These are phyloP conservation scores for Hagleromyces aurorensis DNA, from an alignment of 805 yeast species.

Conservation along the genomic window DNA sequence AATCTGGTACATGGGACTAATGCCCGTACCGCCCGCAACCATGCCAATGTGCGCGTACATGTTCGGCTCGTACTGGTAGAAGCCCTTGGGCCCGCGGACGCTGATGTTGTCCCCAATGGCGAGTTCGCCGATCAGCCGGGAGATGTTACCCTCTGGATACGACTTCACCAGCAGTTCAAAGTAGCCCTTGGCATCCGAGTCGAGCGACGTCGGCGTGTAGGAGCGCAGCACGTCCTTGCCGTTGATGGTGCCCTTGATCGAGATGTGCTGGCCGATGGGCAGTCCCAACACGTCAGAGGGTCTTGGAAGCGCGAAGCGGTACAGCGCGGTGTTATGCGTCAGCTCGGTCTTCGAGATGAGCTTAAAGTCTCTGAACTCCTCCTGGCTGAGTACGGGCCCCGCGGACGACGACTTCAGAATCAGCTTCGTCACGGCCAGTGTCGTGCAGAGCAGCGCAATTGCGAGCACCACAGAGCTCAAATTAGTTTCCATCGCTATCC, in stretches of 20 bases:
- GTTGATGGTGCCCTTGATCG: slow-evolving; percentile 64
- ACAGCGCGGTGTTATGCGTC: slow-evolving; percentile 73
- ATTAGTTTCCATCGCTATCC: too few relatives aligned
- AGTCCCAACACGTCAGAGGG: slow-evolving; percentile 70
- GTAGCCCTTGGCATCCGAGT: slow-evolving; percentile 62
- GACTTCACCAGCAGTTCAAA: slow-evolving; percentile 83
- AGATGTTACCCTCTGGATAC: slow-evolving; percentile 78
- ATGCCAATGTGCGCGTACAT: slow-evolving; percentile 67
- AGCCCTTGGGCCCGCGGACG: slow-evolving; percentile 88
- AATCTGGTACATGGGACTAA: slow-evolving; percentile 92
- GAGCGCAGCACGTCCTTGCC: slow-evolving; percentile 80
- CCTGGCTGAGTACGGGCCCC: slow-evolving; percentile 58
- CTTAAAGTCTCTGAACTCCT: slow-evolving; percentile 69
- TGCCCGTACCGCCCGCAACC: slow-evolving; percentile 97
- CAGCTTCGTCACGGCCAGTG: too few relatives aligned
- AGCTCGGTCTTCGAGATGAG: slow-evolving; percentile 67
- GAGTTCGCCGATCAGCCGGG: slow-evolving; percentile 62
- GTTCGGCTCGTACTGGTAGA: slow-evolving; percentile 74
- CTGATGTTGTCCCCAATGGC: slow-evolving; percentile 71
- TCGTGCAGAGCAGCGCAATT: too few relatives aligned
- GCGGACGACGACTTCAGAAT: too few relatives aligned
- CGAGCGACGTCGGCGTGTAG: slow-evolving; percentile 83
- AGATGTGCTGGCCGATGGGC: slow-evolving; percentile 92
- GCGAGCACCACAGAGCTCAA: too few relatives aligned
- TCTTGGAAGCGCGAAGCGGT: slow-evolving; percentile 76